Conservation (phyloP, 805 yeast species). For the Wickerhamiella brachini region DNA sequence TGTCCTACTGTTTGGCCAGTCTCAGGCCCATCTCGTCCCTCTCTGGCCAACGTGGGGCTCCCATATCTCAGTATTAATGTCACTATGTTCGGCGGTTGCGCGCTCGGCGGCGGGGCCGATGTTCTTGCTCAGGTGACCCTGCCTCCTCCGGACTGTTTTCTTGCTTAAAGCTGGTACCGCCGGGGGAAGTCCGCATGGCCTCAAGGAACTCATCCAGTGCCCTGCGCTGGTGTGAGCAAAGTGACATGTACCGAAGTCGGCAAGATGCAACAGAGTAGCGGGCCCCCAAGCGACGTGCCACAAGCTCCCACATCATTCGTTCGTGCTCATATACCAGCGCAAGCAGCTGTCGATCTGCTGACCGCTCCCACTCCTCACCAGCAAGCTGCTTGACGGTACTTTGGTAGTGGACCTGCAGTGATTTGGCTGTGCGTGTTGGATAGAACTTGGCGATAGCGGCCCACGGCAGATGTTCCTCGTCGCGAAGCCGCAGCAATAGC, state of each 20-base stretch:
- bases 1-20: too few species aligned
- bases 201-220: not conserved
- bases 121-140: not conserved
- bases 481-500: conserved; percentile 35
- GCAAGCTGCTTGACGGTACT: conserved; percentile 14
- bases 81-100: not conserved
- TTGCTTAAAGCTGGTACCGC: not conserved
- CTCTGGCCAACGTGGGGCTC: too few species aligned
- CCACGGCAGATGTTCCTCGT: conserved; percentile 68
- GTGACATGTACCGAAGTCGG: not conserved
- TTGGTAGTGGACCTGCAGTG: conserved; percentile 47
- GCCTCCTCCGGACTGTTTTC: not conserved
- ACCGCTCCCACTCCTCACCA: conserved; percentile 2
- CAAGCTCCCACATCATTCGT: conserved; percentile 7
- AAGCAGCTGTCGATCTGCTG: conserved; percentile 3
- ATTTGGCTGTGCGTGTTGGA: conserved; percentile 64
- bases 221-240: not conserved
- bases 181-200: not conserved
- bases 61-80: not conserved
- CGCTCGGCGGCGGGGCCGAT: not conserved
- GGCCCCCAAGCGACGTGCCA: conserved; percentile 4
- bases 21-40: too few species aligned
- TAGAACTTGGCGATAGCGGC: conserved; percentile 64
- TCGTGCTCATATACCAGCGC: conserved; percentile 7
- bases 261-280: not conserved